Evolutionary conservation across 495 filamentous ascomycete genomes (phyloP), one percentile per base, ranked within the genome.

Genomic region (Chaetomium cochliodes): DNA sequence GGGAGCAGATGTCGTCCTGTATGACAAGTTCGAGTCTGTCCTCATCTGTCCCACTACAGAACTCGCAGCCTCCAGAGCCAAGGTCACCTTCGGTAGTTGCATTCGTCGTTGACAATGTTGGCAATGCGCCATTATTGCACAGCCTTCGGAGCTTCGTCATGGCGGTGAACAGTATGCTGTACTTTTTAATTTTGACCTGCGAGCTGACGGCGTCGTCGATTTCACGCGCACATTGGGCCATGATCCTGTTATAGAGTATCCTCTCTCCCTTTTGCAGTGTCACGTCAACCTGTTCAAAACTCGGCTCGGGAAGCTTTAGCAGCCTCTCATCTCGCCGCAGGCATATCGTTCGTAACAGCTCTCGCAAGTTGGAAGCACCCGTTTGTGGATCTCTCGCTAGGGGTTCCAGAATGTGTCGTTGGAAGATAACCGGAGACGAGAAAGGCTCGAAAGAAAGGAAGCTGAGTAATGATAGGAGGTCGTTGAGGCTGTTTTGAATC

Each of bases 401-500:
- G 46, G 46, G 46, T 20, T 49, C 46, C 3, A 49, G 46, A 20
- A 49, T 23, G 18, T 49, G 18, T 8, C 46, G 44, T 18, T 47
- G 46, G 41, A 44, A 44, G 41, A 62, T 39, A 16, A 12, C n/a
- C 20, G 5, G 22, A 25, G 22, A 26, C 7, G 44, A 25, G 26
- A 60, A 59, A 5, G 46, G 60, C 20, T 53, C 22, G 13, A 55
- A 16, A 1, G 23, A 20, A 7, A 59, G 18, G 12, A 67, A 63
- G 0, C 28, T 33, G 46, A 63, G 46, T 33, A 63, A 52, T 15
- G 60, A 44, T 22, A 30, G 20, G 18, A 67, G 23, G 39, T 67
- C 65, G 16, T 59, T 23, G 5, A 63, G 18, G 11, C 26, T 23
- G 47, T 67, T 67, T 49, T 67, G 65, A 7, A 67, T 63, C 12